Conservation (phyloP, 2,329 filamentous ascomycete species). For the Alternaria incomplexa region DNA sequence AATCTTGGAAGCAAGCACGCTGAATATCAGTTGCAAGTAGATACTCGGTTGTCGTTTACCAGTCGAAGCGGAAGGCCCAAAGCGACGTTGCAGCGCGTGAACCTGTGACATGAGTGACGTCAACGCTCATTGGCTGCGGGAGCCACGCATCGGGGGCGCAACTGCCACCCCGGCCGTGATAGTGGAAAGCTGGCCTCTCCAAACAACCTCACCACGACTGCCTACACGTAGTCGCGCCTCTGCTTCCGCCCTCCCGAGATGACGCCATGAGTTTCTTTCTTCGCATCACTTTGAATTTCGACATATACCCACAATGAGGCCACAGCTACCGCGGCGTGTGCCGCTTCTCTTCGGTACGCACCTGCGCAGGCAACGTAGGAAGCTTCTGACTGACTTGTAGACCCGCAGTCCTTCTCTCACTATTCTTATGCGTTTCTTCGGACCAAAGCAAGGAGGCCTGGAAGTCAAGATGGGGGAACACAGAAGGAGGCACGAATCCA, state of each 20-base stretch:
- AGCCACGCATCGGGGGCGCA: conserved; percentile 18
- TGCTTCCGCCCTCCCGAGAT: conserved; percentile 23
- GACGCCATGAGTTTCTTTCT: conserved; percentile 39
- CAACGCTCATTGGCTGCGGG: conserved; percentile 39
- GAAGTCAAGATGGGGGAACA: conserved; percentile 30
- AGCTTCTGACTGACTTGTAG: conserved; percentile 28
- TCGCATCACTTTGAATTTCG: conserved; percentile 16
- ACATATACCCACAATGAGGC: conserved; percentile 40
- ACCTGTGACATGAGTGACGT: conserved; percentile 26
- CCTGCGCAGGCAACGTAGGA: conserved; percentile 3
- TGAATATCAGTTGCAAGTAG: not conserved
- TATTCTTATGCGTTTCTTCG: conserved; percentile 33
- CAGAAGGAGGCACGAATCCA: conserved; percentile 15
- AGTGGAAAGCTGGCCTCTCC: conserved; percentile 46
- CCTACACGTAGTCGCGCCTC: conserved; percentile 14
- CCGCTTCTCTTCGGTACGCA: conserved; percentile 45
- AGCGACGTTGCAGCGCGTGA: conserved; percentile 6
- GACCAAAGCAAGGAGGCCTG: conserved; percentile 12
- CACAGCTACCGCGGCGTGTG: conserved; percentile 43
- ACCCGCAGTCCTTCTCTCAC: conserved; percentile 38
- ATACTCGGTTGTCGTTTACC: not conserved
- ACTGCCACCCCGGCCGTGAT: conserved; percentile 22
- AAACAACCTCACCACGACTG: conserved; percentile 29
- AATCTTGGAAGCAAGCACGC: not conserved
- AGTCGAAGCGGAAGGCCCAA: not conserved